These are phyloP conservation scores for Neltuma alba DNA, from an alignment of 306 rosid genomes.

Conservation along the genomic window DNA sequence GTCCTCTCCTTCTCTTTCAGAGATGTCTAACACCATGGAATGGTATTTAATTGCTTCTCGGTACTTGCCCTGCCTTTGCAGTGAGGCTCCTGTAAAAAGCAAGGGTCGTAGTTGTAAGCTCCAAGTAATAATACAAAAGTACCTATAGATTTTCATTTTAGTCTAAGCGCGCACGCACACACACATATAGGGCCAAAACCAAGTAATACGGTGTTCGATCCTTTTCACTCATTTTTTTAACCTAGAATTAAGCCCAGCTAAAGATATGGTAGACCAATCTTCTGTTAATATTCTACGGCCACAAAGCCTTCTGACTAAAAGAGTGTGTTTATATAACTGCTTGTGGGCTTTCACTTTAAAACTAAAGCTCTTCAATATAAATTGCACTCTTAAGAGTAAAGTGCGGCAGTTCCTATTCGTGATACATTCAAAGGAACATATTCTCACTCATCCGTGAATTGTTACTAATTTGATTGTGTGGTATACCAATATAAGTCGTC, in stretches of 20 bases:
- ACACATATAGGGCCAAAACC: background rate
- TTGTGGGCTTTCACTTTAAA: background rate
- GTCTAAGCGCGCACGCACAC: background rate
- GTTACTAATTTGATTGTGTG: background rate
- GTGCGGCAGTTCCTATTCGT: background rate
- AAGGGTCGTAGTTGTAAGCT: slow-evolving; percentile 21
- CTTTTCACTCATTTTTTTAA: background rate
- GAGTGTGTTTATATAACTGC: background rate
- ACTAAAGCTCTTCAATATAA: background rate
- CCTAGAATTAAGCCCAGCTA: background rate
- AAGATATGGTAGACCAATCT: background rate
- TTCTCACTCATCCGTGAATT: background rate
- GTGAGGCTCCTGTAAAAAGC: slow-evolving; percentile 73
- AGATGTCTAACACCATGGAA: slow-evolving; percentile 79
- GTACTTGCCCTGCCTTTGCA: slow-evolving; percentile 90
- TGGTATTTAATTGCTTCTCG: slow-evolving; percentile 86
- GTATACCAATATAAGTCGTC: background rate
- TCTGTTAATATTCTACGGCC: background rate
- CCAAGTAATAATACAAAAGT: background rate
- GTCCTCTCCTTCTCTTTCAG: slow-evolving; percentile 81
- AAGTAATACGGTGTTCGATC: background rate
- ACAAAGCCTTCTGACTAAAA: background rate
- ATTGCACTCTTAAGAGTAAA: background rate
- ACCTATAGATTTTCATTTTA: background rate
- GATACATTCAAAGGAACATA: background rate